phyloP scores from a whole-genome alignment of 2,329 filamentous ascomycete species.

The Leptographium lundbergii region DNA sequence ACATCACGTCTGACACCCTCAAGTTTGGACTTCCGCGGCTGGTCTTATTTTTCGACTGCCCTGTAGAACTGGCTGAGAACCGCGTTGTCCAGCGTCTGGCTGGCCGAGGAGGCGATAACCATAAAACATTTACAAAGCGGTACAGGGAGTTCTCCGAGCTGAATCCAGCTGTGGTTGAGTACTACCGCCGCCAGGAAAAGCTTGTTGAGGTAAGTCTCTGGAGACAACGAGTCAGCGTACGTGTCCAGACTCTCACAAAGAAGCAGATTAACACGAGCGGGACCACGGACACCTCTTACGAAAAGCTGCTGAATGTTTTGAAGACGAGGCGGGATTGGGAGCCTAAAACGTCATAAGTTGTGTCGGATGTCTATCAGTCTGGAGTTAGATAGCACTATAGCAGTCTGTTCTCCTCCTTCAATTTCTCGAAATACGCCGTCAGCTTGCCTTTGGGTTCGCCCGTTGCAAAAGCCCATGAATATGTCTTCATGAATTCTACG shows the following conservation, averaged over 20 bases:
- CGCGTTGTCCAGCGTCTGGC: background rate
- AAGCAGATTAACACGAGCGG: background rate
- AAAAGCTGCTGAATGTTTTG: background rate
- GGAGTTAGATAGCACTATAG: too few relatives aligned
- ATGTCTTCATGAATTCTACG: background rate
- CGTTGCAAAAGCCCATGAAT: slow-evolving; percentile 1
- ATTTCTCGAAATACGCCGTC: slow-evolving; percentile 1
- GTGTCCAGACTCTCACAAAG: too few relatives aligned
- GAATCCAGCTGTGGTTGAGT: background rate
- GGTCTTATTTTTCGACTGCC: background rate
- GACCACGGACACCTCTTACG: background rate
- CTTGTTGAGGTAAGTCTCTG: background rate
- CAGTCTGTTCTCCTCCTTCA: background rate
- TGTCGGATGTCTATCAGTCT: background rate
- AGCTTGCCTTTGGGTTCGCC: slow-evolving; percentile 2
- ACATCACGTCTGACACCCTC: too few relatives aligned
- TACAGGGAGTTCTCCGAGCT: background rate
- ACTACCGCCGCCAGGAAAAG: background rate
- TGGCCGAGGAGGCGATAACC: background rate
- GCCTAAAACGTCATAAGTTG: too few relatives aligned
- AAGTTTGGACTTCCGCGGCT: background rate
- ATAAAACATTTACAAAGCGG: background rate
- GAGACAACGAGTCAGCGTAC: too few relatives aligned
- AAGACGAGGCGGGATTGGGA: background rate
- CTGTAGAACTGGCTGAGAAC: background rate